Evolutionary conservation across 2,329 filamentous ascomycete genomes (phyloP).

Genomic region (Penicillium sp.): DNA sequence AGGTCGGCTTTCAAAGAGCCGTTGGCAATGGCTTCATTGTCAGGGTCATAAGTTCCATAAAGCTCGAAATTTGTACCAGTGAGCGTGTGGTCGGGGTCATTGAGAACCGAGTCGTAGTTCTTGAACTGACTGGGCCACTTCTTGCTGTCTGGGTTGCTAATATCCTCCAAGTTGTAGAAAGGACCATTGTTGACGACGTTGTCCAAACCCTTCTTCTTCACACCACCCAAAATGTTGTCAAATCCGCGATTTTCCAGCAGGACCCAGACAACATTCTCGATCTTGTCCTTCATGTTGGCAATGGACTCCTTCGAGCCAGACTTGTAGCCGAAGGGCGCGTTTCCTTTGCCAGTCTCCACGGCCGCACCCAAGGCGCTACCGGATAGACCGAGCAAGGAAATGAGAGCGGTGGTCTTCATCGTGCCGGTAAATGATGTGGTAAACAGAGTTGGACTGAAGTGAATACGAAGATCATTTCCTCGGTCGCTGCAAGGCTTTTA

Average conservation of each 20-base stretch:
- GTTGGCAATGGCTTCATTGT: conserved; percentile 33
- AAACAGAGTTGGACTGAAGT: background rate
- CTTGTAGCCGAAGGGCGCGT: conserved; percentile 21
- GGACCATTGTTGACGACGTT: conserved; percentile 41
- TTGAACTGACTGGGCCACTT: conserved; percentile 29
- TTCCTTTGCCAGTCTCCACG: conserved; percentile 1
- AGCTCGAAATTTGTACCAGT: conserved; percentile 43
- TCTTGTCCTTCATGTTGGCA: conserved; percentile 32
- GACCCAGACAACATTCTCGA: conserved; percentile 35
- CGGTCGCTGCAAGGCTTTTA: conserved; percentile 8
- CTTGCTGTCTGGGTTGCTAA: conserved; percentile 23
- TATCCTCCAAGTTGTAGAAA: conserved; percentile 37
- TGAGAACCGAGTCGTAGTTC: conserved; percentile 38
- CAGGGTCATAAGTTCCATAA: conserved; percentile 36
- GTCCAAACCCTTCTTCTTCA: conserved; percentile 34
- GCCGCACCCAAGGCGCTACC: conserved; percentile 16
- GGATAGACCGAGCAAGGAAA: conserved; percentile 18
- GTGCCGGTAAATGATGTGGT: background rate
- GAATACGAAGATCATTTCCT: conserved; percentile 13
- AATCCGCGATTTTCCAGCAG: conserved; percentile 38
- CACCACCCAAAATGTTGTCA: conserved; percentile 40
- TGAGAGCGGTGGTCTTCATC: conserved; percentile 22
- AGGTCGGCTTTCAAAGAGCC: conserved; percentile 27
- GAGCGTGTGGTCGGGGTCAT: conserved; percentile 41
- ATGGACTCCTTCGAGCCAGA: conserved; percentile 30